Percentiles rank a stretch among this genome's conserved stretches.
Conservation (phyloP, 2,329 filamentous ascomycete genomes). For the Phoma herbarum region DNA sequence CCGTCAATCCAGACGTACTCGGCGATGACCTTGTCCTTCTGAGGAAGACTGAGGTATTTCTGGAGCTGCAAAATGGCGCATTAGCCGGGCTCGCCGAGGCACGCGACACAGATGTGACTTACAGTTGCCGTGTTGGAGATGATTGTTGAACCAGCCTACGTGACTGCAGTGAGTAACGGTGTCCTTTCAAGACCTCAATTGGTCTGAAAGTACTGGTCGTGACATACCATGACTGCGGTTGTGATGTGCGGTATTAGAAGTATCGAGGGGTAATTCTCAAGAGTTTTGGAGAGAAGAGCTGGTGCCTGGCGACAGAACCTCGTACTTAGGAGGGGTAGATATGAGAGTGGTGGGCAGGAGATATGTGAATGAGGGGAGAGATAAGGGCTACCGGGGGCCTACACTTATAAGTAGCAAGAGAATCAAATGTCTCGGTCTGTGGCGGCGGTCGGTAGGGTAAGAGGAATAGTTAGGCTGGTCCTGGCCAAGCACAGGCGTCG, state of each 20-base stretch:
- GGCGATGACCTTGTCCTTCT: constrained; percentile 87
- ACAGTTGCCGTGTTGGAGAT: constrained; percentile 60
- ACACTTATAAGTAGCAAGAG: constrained; percentile 43
- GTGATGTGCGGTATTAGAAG: constrained; percentile 22
- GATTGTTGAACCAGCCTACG: constrained; percentile 52
- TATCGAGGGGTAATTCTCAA: background rate
- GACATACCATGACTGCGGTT: constrained; percentile 48
- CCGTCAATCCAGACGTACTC: constrained; percentile 98
- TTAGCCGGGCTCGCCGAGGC: constrained; percentile 32
- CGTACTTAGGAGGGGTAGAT: constrained; percentile 30
- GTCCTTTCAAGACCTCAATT: constrained; percentile 3
- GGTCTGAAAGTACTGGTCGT: background rate
- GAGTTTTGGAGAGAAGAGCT: constrained; percentile 12
- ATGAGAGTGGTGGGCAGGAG: constrained; percentile 25
- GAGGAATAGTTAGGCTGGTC: constrained; percentile 35
- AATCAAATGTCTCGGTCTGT: constrained; percentile 41
- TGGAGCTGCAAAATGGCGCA: constrained; percentile 68
- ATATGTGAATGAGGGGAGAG: constrained; percentile 34
- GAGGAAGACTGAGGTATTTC: constrained; percentile 91
- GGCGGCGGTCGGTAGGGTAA: constrained; percentile 40
- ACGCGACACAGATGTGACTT: constrained; percentile 42
- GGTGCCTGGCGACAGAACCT: constrained; percentile 22
- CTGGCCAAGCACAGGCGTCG: constrained; percentile 47
- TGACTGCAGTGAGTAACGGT: constrained; percentile 27
- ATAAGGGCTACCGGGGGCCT: constrained; percentile 38